Evolutionary conservation across 2,329 filamentous ascomycete species (phyloP).

Genomic region (Catunica adiposa): DNA sequence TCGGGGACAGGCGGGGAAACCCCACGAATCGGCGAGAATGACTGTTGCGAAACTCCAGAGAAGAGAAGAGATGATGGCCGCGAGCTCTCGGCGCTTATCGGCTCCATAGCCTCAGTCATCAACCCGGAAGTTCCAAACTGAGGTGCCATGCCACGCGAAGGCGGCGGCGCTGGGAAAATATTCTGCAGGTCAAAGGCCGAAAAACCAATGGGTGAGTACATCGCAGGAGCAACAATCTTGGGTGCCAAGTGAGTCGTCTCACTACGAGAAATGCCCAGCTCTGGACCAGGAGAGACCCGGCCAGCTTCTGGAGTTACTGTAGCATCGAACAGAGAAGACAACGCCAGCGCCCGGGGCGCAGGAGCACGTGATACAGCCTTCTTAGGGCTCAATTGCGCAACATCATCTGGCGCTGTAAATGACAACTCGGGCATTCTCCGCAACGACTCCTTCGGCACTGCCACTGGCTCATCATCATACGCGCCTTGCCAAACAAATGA

Average conservation of each 20-base stretch:
- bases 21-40: slow-evolving; percentile 2
- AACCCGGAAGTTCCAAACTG: slow-evolving; percentile 7
- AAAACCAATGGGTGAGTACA: slow-evolving; percentile 11
- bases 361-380: neutral
- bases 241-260: slow-evolving; percentile 3
- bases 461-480: slow-evolving; percentile 11
- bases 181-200: slow-evolving; percentile 11
- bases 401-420: slow-evolving; percentile 3
- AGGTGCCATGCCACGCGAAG: neutral
- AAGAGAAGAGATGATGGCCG: slow-evolving; percentile 3
- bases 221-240: neutral
- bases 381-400: neutral
- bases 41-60: slow-evolving; percentile 3
- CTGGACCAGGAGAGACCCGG: neutral
- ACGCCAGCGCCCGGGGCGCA: slow-evolving; percentile 5
- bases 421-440: slow-evolving; percentile 4
- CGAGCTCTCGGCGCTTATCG: neutral
- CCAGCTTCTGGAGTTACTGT: slow-evolving; percentile 4
- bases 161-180: slow-evolving; percentile 12
- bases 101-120: slow-evolving; percentile 3
- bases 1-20: slow-evolving; percentile 1
- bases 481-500: slow-evolving; percentile 2
- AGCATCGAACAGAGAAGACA: slow-evolving; percentile 10
- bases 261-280: slow-evolving; percentile 4
- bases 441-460: neutral